Conservation (phyloP, 768 basidiomycete genomes). For the Thelephora ganbajun region DNA sequence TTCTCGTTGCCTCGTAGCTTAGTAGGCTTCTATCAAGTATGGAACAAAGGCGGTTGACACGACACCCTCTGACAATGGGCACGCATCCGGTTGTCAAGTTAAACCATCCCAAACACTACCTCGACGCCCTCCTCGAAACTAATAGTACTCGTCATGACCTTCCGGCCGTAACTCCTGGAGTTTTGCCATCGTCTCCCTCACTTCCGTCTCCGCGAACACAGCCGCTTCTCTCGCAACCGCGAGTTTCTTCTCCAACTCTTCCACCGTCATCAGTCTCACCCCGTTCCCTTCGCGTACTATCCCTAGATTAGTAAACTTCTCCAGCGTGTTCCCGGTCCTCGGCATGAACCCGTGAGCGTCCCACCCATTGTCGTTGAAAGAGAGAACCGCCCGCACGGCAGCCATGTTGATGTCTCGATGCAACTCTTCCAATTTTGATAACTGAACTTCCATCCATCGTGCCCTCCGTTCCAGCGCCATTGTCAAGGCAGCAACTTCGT, state of each 20-base stretch:
- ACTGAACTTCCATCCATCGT: slow-evolving; percentile 85
- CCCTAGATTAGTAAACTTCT: slow-evolving; percentile 55
- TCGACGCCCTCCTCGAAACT: background rate
- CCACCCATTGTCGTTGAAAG: slow-evolving; percentile 81
- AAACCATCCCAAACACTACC: too few species aligned
- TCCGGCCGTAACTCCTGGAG: slow-evolving; percentile 42
- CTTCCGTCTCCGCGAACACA: slow-evolving; percentile 57
- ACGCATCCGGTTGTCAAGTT: too few species aligned
- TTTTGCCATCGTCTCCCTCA: slow-evolving; percentile 62
- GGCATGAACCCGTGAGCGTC: slow-evolving; percentile 58
- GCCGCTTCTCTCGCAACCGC: slow-evolving; percentile 57
- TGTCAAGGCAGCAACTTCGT: slow-evolving; percentile 76
- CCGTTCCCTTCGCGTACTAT: slow-evolving; percentile 30
- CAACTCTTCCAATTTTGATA: slow-evolving; percentile 78
- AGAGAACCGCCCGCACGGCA: slow-evolving; percentile 67
- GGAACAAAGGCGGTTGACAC: too few species aligned
- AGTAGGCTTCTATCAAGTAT: too few species aligned
- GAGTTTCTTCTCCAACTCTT: slow-evolving; percentile 67
- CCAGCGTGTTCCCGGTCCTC: slow-evolving; percentile 51
- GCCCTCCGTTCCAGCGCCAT: slow-evolving; percentile 79
- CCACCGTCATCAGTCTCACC: slow-evolving; percentile 39
- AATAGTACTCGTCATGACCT: slow-evolving; percentile 16
- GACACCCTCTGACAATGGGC: too few species aligned
- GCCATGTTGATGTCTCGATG: slow-evolving; percentile 86
- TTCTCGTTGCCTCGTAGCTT: too few species aligned